phyloP scores from a whole-genome alignment of 2,329 filamentous ascomycete genomes.

The Diplodia intermedia region DNA sequence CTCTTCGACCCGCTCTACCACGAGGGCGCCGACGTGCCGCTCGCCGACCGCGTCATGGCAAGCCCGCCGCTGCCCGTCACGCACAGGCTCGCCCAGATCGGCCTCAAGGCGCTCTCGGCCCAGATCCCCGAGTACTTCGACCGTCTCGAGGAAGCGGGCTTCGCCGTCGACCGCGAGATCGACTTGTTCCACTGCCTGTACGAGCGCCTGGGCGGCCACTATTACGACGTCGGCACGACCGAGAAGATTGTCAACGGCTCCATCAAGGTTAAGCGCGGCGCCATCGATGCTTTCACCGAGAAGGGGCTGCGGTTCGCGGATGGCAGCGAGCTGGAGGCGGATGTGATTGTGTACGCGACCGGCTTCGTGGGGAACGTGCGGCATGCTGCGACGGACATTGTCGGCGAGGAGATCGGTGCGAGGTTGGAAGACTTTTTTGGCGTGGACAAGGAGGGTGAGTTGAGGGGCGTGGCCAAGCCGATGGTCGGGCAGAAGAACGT shows the following conservation, averaged over 20 bases:
- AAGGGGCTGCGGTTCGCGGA: constrained; percentile 54
- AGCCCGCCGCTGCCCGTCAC: constrained; percentile 2
- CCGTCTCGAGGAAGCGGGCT: constrained; percentile 52
- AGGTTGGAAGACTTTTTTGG: constrained; percentile 55
- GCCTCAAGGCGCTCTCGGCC: constrained; percentile 40
- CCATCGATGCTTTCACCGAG: constrained; percentile 47
- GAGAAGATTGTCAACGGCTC: constrained; percentile 53
- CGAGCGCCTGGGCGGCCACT: constrained; percentile 56
- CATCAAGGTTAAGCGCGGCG: constrained; percentile 54
- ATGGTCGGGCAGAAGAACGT: constrained; percentile 45
- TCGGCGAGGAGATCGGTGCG: constrained; percentile 52
- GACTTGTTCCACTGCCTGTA: constrained; percentile 47
- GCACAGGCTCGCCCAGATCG: constrained; percentile 39
- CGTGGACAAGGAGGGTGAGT: constrained; percentile 56
- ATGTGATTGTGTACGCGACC: constrained; percentile 57
- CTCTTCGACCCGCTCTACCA: constrained; percentile 34
- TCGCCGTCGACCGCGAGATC: constrained; percentile 50
- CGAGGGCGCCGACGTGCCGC: constrained; percentile 40
- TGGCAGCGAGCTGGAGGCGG: constrained; percentile 52
- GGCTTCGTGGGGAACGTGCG: constrained; percentile 56
- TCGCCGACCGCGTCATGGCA: constrained; percentile 37
- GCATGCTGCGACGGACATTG: constrained; percentile 46
- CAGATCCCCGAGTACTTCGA: constrained; percentile 50
- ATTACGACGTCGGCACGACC: constrained; percentile 56
- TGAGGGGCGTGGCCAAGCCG: constrained; percentile 51